Evolutionary conservation across 1,284 basidiomycete genomes (phyloP).

Genomic region (Puccinia polysora): DNA sequence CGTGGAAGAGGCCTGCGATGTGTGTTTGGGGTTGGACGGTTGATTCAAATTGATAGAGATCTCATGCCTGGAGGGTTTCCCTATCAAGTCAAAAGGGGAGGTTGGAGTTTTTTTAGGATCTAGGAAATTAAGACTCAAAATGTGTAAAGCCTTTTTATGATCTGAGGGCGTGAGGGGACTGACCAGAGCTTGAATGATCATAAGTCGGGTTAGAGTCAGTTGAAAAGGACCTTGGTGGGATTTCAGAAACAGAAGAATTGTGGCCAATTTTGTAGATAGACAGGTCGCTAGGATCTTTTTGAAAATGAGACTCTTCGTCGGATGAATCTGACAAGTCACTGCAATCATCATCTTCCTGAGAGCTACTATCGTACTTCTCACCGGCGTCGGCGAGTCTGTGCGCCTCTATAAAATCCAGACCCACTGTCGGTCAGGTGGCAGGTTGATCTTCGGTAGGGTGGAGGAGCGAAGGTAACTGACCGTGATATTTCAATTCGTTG

Average conservation of each 20-base stretch:
- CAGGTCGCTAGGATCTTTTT: background rate
- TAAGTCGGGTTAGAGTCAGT: background rate
- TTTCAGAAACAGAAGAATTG: background rate
- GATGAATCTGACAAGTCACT: background rate
- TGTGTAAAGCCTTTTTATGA: background rate
- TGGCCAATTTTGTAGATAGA: background rate
- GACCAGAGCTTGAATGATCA: background rate
- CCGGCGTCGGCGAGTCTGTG: background rate
- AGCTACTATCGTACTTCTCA: background rate
- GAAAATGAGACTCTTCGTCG: background rate
- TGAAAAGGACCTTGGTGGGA: background rate
- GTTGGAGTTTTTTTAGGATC: too few relatives aligned
- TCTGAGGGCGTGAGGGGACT: background rate
- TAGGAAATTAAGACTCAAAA: background rate
- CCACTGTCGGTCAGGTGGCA: too few relatives aligned
- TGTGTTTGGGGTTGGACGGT: too few relatives aligned
- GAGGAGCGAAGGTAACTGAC: too few relatives aligned
- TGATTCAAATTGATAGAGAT: too few relatives aligned
- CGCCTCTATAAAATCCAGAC: background rate
- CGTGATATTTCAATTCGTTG: too few relatives aligned
- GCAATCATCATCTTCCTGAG: background rate
- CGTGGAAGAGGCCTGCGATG: too few relatives aligned
- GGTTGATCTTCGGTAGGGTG: too few relatives aligned
- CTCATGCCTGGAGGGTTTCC: too few relatives aligned
- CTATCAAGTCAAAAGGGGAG: too few relatives aligned